Evolutionary conservation across 1,284 basidiomycete genomes (phyloP), one percentile per base, ranked within the genome.

Genomic region (Pseudozyma tsukubaensis): DNA sequence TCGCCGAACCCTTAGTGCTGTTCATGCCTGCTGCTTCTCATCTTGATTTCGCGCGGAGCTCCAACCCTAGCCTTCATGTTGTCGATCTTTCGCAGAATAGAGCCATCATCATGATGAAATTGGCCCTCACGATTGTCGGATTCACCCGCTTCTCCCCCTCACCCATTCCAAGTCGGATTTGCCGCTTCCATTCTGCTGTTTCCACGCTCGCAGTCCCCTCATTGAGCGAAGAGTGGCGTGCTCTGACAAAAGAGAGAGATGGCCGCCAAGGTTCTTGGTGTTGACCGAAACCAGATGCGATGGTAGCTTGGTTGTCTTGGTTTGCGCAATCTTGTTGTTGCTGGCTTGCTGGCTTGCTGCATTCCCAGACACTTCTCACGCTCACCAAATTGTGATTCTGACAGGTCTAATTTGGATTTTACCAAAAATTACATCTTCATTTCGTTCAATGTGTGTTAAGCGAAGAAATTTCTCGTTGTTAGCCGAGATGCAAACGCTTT

Each of bases 341-440:
- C 24, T 29, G 9, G 19, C 8, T 50, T 16, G 50, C 37, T 32
- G 42, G 42, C 21, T 39, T 5, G 49, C 9, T 34, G 37, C 49
- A 50, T 59, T 51, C 42, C 29, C 16, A 50, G 57, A 45, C 42
- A 59, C 48, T 59, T 59, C 57, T 59, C 57, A 59, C 57, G 57
- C 57, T 59, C 50, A 8, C 5, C 19, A 12, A 29, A 1, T 18
- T 12, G 10, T 44, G 4, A 11, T 44, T 48, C 12, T 32, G 12
- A 24, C 36, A 21, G n/a, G 10, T 43, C 14, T 14, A 42, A 16
- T 43, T 43, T 34, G 7, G 11, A 43, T 18, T 32, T 43, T 53
- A 4, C 16, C 24, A 9, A 21, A 29, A 13, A 35, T 37, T 50
- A 14, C 1, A 29, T 7, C 4, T 19, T 3, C 18, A 48, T 48